Percentiles rank a stretch among this genome's conserved stretches.
Evolutionary conservation across 768 basidiomycete species (phyloP).

Genomic region (Serendipita vermifera): DNA sequence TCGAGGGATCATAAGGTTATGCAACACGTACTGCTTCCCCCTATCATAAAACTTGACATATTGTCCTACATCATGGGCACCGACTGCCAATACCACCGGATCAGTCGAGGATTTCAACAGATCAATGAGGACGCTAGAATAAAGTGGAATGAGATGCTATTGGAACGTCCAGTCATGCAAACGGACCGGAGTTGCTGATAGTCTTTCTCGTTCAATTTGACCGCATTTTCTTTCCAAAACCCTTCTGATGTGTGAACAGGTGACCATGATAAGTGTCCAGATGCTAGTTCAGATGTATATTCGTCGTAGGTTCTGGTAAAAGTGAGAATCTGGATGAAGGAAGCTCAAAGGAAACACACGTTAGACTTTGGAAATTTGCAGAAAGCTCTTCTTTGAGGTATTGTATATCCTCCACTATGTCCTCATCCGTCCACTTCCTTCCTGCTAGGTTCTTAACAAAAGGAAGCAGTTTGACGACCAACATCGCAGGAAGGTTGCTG

Average conservation of each 20-base stretch:
- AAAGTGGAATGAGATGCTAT: background rate
- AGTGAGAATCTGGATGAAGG: background rate
- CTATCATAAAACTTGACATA: constrained; percentile 85
- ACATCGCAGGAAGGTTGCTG: constrained; percentile 85
- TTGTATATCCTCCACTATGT: constrained; percentile 81
- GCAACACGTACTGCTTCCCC: constrained; percentile 67
- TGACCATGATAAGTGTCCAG: constrained; percentile 88
- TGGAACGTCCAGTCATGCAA: background rate
- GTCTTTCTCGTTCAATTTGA: constrained; percentile 72
- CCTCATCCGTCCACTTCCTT: constrained; percentile 91
- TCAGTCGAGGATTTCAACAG: constrained; percentile 60
- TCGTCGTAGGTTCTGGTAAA: constrained; percentile 80
- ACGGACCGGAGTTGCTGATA: constrained; percentile 70
- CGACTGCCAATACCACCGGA: constrained; percentile 73
- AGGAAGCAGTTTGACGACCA: constrained; percentile 73
- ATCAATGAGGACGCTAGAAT: constrained; percentile 52
- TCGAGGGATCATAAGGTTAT: background rate
- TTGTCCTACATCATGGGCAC: constrained; percentile 84
- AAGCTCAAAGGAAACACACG: constrained; percentile 38
- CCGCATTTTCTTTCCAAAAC: constrained; percentile 95
- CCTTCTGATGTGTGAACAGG: constrained; percentile 93
- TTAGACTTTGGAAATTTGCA: constrained; percentile 73
- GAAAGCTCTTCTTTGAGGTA: constrained; percentile 82
- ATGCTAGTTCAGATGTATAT: constrained; percentile 79
- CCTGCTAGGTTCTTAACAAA: constrained; percentile 72